Conservation (phyloP, 2,329 filamentous ascomycete species). For the Ascochyta lentis region DNA sequence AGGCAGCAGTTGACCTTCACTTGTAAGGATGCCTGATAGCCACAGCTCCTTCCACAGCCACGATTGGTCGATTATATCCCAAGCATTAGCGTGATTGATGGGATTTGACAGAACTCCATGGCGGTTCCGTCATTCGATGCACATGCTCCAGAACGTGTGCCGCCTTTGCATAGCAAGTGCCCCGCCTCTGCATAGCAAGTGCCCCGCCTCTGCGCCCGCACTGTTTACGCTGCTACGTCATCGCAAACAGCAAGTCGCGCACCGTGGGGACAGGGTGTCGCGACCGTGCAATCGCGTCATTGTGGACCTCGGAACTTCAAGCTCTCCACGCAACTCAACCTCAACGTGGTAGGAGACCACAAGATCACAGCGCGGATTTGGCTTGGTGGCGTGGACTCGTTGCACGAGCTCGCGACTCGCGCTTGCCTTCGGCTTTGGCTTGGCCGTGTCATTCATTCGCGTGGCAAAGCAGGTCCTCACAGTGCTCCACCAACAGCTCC, state of each 20-base stretch:
- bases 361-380: slow-evolving; percentile 7
- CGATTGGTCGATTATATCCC: slow-evolving; percentile 31
- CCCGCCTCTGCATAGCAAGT: not conserved
- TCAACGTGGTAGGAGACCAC: slow-evolving; percentile 21
- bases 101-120: slow-evolving; percentile 30
- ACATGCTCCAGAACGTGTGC: slow-evolving; percentile 21
- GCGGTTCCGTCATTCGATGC: slow-evolving; percentile 31
- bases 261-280: slow-evolving; percentile 4
- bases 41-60: slow-evolving; percentile 25
- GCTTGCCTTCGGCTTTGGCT: slow-evolving; percentile 12
- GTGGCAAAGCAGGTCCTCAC: not conserved
- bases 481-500: not conserved
- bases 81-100: slow-evolving; percentile 27
- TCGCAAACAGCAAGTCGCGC: slow-evolving; percentile 11
- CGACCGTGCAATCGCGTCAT: slow-evolving; percentile 29
- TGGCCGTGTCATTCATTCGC: not conserved
- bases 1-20: slow-evolving; percentile 20
- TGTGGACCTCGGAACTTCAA: slow-evolving; percentile 3
- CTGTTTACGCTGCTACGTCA: slow-evolving; percentile 17
- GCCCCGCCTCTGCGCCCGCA: not conserved
- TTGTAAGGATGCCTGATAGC: slow-evolving; percentile 20
- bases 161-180: slow-evolving; percentile 12
- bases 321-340: not conserved
- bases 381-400: slow-evolving; percentile 6
- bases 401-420: slow-evolving; percentile 1